Base-by-base conservation (phyloP, 164 flowering plant species). In the Chimonanthus salicifolius region DNA sequence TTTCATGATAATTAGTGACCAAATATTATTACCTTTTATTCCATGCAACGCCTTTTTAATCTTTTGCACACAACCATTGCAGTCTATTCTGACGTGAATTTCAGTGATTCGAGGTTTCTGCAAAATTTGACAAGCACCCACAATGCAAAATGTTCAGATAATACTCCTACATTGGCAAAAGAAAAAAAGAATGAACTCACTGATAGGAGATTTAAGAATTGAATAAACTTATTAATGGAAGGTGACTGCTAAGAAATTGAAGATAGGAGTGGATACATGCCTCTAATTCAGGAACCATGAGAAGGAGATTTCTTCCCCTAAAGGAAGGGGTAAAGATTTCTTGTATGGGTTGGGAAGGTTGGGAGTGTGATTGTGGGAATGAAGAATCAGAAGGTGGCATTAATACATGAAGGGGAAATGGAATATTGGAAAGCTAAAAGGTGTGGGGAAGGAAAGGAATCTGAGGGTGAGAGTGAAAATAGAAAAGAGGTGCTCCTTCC, bases 41-140 rank as follows among this genome's bases (percentile, higher is more conserved):
- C 94, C 91, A 72, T 85, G 79, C 44, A 94, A 76, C 0, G 97
- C 97, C 79, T 87, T 94, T 87, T 91, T 94, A 81, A 94, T 89
- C 89, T 94, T 94, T 78, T 94, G 97, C 10, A 92, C 92, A 64
- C 99, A 94, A 44, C 99, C 99, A 74, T 92, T 89, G 58, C 99
- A 94, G 87, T 94, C 99, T 90, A 94, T 90, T 54, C 99, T 85
- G 78, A 91, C 93, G 10, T 86, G 82, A 76, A 94, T 87, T 84
- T 94, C 97, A 0, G 90, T 92, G 67, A 92, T 78, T 70, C 87
- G 79, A 71, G 95, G 88, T 78, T 82, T 94, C 97, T 94, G 93
- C 51, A 64, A 18, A 15, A 45, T 20, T 20, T 0, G 2, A 69
- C 50, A 64, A 44, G 11, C 50, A 13, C 33, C 44, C 16, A 33